phyloP scores from a whole-genome alignment of 768 basidiomycete genomes.

The Macrolepiota albuminosa region DNA sequence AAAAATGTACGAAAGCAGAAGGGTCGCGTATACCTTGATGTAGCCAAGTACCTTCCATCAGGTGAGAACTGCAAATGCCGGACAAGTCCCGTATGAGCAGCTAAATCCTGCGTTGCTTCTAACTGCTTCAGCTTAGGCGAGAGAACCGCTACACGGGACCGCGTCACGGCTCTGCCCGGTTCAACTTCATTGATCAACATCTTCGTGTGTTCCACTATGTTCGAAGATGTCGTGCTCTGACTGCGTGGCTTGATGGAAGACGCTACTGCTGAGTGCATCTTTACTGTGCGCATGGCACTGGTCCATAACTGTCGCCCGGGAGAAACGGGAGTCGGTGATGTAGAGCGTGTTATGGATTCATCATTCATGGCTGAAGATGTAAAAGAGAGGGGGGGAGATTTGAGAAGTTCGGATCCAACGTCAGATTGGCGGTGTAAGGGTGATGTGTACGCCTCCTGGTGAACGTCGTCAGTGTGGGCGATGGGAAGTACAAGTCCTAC shows the following conservation, averaged over 20 bases:
- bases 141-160: constrained; percentile 51
- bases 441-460: constrained; percentile 1
- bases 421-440: constrained; percentile 19
- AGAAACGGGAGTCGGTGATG: constrained; percentile 16
- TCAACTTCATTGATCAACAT: constrained; percentile 22
- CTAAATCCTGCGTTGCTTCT: constrained; percentile 53
- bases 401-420: constrained; percentile 14
- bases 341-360: background rate
- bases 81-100: constrained; percentile 64
- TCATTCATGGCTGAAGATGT: constrained; percentile 19
- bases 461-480: constrained; percentile 12
- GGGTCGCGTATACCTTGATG: constrained; percentile 48
- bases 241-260: constrained; percentile 22
- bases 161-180: constrained; percentile 30
- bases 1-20: background rate
- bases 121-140: constrained; percentile 53
- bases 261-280: constrained; percentile 30
- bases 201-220: constrained; percentile 22
- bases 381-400: constrained; percentile 11
- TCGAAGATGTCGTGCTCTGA: constrained; percentile 33
- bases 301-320: constrained; percentile 39
- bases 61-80: constrained; percentile 74
- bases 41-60: constrained; percentile 68
- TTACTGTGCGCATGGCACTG: constrained; percentile 38
- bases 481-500: constrained; percentile 21